Evolutionary conservation across 164 flowering plant species (phyloP).

Genomic region (Stephania yunnanensis): DNA sequence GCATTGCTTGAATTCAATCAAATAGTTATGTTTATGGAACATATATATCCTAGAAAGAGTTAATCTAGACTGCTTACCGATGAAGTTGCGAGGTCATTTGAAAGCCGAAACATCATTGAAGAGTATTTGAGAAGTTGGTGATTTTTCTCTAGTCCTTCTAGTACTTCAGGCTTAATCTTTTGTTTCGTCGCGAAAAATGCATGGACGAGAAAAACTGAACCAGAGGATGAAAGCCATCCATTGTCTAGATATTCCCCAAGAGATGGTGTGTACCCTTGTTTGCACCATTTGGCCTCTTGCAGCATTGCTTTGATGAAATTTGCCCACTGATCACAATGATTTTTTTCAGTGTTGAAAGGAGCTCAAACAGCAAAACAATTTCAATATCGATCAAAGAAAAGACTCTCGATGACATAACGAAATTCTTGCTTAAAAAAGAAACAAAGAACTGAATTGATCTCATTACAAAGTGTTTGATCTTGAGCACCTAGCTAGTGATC

Average conservation of each 20-base stretch:
- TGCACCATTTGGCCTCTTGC: constrained; percentile 51
- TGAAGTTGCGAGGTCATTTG: constrained; percentile 31
- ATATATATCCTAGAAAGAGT: too few species aligned
- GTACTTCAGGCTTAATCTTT: constrained; percentile 8
- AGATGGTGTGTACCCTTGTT: constrained; percentile 31
- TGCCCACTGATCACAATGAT: constrained; percentile 38
- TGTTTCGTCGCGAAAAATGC: constrained; percentile 19
- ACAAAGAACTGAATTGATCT: too few species aligned
- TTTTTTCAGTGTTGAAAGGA: not conserved
- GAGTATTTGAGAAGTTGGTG: constrained; percentile 14
- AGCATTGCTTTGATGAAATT: constrained; percentile 37
- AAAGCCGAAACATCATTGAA: constrained; percentile 29
- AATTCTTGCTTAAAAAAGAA: too few species aligned
- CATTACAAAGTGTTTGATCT: too few species aligned
- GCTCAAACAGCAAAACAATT: not conserved
- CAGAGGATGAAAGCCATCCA: constrained; percentile 46
- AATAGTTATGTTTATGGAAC: not conserved
- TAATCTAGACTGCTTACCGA: constrained; percentile 10
- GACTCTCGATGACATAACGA: not conserved
- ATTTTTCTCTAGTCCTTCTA: constrained; percentile 13
- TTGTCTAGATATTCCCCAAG: constrained; percentile 41
- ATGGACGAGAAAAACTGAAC: constrained; percentile 26
- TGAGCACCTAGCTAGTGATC: too few species aligned
- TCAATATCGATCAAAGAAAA: too few species aligned
- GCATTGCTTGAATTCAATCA: not conserved